Conservation (phyloP, 2,329 filamentous ascomycete genomes). For the Phyllosticta paracitricarpa region DNA sequence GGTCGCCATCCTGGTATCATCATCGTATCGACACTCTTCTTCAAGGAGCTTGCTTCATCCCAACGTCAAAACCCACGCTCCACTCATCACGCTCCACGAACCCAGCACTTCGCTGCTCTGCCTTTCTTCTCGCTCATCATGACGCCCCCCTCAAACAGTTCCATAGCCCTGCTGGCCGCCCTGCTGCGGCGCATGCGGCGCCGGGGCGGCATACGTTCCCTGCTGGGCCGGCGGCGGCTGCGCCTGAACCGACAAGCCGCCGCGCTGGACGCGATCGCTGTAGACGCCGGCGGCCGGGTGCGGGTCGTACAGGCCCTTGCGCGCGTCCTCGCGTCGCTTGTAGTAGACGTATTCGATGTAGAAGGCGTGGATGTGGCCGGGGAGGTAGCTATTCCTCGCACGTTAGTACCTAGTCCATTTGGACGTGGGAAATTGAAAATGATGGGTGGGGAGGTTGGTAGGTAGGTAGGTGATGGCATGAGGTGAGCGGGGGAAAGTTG, state of each 20-base stretch:
- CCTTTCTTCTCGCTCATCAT: too few relatives aligned
- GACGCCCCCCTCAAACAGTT: neutral
- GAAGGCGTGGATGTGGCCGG: conserved; percentile 69
- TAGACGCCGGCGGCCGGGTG: conserved; percentile 59
- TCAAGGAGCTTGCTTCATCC: too few relatives aligned
- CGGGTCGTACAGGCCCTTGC: conserved; percentile 45
- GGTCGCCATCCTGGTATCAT: too few relatives aligned
- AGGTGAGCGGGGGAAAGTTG: neutral
- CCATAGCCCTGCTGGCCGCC: neutral
- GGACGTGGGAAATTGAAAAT: neutral
- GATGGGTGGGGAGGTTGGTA: too few relatives aligned
- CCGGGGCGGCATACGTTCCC: neutral
- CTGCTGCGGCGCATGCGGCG: neutral
- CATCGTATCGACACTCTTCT: too few relatives aligned
- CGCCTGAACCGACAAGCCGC: neutral
- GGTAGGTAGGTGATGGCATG: neutral
- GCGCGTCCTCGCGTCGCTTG: conserved; percentile 55
- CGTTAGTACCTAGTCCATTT: neutral
- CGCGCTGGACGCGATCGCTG: conserved; percentile 55
- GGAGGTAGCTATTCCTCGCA: conserved; percentile 48
- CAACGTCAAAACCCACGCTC: too few relatives aligned
- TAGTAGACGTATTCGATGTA: conserved; percentile 79
- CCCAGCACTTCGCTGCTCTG: too few relatives aligned
- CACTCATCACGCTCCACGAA: too few relatives aligned
- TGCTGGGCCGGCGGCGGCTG: neutral